phyloP scores from a whole-genome alignment of 2,329 filamentous ascomycete genomes.

The Penicillium sumatraense region DNA sequence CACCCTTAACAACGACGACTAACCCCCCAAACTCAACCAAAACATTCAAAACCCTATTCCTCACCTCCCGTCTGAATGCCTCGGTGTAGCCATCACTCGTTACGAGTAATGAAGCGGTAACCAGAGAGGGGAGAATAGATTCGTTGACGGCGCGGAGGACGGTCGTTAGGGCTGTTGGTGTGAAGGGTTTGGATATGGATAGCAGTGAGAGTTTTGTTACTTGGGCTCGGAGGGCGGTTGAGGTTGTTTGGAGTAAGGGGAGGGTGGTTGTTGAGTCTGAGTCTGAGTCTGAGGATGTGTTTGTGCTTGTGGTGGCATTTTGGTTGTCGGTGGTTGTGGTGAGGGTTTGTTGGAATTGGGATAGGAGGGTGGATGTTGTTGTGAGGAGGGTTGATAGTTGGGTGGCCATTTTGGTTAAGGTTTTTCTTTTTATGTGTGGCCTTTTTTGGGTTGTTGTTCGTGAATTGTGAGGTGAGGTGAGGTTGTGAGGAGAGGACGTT shows the following conservation, averaged over 20 bases:
- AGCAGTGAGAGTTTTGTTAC: constrained; percentile 86
- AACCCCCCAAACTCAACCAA: constrained; percentile 67
- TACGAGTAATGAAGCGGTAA: constrained; percentile 71
- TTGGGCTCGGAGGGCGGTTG: constrained; percentile 77
- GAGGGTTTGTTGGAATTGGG: constrained; percentile 46
- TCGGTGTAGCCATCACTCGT: constrained; percentile 64
- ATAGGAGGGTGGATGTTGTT: constrained; percentile 42
- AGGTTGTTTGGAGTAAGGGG: constrained; percentile 70
- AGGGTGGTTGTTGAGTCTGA: neutral
- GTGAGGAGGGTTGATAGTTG: constrained; percentile 36
- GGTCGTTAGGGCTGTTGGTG: constrained; percentile 71
- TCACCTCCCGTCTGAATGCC: constrained; percentile 67
- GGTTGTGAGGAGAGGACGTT: neutral
- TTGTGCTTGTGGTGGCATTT: constrained; percentile 1
- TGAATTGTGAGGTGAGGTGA: neutral
- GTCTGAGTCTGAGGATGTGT: neutral
- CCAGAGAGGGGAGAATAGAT: constrained; percentile 74
- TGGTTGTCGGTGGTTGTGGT: constrained; percentile 25
- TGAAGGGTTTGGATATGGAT: constrained; percentile 84
- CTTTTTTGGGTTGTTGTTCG: constrained; percentile 1
- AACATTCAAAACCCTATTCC: too few relatives aligned
- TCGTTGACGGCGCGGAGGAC: constrained; percentile 74
- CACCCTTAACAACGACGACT: constrained; percentile 60
- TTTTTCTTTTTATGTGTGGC: neutral
- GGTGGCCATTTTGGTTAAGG: constrained; percentile 32